These are phyloP conservation scores for Trametes sanguinea DNA, from an alignment of 768 basidiomycete genomes.

Conservation along the genomic window DNA sequence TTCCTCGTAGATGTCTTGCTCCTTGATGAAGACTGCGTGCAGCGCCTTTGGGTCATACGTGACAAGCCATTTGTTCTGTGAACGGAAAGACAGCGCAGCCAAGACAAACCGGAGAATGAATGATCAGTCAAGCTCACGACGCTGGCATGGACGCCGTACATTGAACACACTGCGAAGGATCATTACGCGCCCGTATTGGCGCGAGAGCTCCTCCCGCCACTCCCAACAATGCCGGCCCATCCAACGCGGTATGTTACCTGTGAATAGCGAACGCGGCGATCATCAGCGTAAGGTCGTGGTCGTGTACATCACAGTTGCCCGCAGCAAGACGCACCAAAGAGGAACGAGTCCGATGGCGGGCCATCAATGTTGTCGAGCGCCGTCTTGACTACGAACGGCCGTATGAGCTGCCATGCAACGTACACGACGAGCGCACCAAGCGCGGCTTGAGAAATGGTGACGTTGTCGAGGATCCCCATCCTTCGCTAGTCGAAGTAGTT, in stretches of 20 bases:
- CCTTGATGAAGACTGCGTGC: slow-evolving; percentile 49
- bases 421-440: slow-evolving; percentile 1
- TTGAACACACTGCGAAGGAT: slow-evolving; percentile 39
- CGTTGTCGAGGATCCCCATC: slow-evolving; percentile 13
- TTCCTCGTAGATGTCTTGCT: slow-evolving; percentile 28
- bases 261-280: neutral
- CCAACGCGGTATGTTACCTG: slow-evolving; percentile 39
- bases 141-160: slow-evolving; percentile 26
- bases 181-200: slow-evolving; percentile 38
- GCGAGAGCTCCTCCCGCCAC: slow-evolving; percentile 38
- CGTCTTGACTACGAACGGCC: slow-evolving; percentile 9
- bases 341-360: slow-evolving; percentile 4
- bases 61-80: slow-evolving; percentile 37
- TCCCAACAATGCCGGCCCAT: slow-evolving; percentile 39
- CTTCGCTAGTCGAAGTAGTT: neutral
- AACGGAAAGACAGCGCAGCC: too few species aligned
- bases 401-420: slow-evolving; percentile 3
- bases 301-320: neutral
- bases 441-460: slow-evolving; percentile 7
- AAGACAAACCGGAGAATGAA: too few species aligned
- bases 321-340: slow-evolving; percentile 7
- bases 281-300: neutral
- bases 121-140: too few species aligned
- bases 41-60: slow-evolving; percentile 48
- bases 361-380: slow-evolving; percentile 20